A percentile compares a stretch with the other conserved stretches of the same genome.
phyloP scores from a whole-genome alignment of 2,329 filamentous ascomycete species.

The Tolypocladium ovalisporum region DNA sequence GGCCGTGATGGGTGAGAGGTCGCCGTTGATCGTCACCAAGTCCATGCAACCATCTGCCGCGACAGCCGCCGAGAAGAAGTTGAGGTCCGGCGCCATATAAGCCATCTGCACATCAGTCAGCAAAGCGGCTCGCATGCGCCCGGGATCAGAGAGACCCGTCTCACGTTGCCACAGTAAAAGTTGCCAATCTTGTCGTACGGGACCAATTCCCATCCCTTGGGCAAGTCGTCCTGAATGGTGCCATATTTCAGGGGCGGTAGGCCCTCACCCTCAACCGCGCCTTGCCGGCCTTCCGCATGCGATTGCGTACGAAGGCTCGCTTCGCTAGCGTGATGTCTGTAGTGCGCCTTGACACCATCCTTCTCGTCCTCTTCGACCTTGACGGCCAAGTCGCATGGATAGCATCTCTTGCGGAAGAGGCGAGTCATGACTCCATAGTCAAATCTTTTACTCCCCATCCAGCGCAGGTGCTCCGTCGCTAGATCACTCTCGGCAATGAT shows the following conservation, averaged over 20 bases:
- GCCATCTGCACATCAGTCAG: constrained; percentile 50
- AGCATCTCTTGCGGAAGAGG: constrained; percentile 63
- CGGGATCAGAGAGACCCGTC: constrained; percentile 13
- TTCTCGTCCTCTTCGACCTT: constrained; percentile 76
- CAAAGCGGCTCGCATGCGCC: neutral
- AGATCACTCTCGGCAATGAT: constrained; percentile 86
- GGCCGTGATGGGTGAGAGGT: constrained; percentile 55
- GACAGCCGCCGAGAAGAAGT: constrained; percentile 78
- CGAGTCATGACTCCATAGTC: constrained; percentile 74
- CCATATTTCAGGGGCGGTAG: constrained; percentile 71
- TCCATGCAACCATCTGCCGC: constrained; percentile 82
- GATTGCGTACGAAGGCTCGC: constrained; percentile 11
- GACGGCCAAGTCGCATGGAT: constrained; percentile 81
- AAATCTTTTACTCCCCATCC: constrained; percentile 84
- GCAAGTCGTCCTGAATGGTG: constrained; percentile 66
- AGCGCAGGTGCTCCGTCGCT: constrained; percentile 80
- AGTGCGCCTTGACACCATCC: constrained; percentile 60
- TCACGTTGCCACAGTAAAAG: constrained; percentile 84
- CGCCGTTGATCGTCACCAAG: constrained; percentile 68
- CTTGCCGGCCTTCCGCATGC: constrained; percentile 9
- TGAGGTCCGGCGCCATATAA: constrained; percentile 76
- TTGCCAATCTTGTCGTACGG: constrained; percentile 73
- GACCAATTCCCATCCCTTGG: constrained; percentile 63
- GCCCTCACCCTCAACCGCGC: constrained; percentile 28
- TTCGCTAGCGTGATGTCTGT: constrained; percentile 38